Evolutionary conservation across 306 rosid genomes (phyloP), one percentile per base, ranked within the genome.

Genomic region (Pyrus betulifolia): DNA sequence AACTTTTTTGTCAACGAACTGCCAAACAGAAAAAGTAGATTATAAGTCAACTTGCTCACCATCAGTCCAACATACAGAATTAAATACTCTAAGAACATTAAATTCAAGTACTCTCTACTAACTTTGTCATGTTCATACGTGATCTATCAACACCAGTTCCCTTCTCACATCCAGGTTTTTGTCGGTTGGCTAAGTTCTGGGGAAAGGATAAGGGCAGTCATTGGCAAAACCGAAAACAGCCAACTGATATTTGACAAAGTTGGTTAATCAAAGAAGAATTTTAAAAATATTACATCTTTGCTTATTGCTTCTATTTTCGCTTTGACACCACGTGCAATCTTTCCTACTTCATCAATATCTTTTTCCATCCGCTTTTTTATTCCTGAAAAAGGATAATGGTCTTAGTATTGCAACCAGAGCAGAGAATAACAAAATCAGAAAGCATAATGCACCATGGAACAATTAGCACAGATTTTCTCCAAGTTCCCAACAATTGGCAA

Each of bases 331-430:
- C 90, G 89, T 33, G 97, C 97, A 79, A 90, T 88, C 96, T 92
- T 92, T 71, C 97, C 95, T 81, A 95, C 98, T 85, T 95, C 98
- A 85, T 95, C 98, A 63, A 92, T 89, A 83, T 92, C 98, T 78
- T 88, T 95, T 80, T 95, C 98, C 98, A 95, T 95, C 78, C 95
- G 93, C 89, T 92, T 95, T 78, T 92, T 95, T 81, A 95, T 92
- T 67, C 88, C 98, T 94, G 93, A 86, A 81, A 51, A 9, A 27
- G 59, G 21, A 70, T n/a, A 65, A 28, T 12, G 51, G 38, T 63
- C 67, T 75, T 44, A 78, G 59, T 66, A n/a, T 5, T 25, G 70
- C 21, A 74, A 13, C 18, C 30, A 45, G 27, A 70, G 35, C 46
- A 67, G 12, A 71, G 54, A 64, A n/a, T 71, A 35, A 4, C 5